Base-by-base conservation (phyloP, 768 basidiomycete species). In the Gelatoporia subvermispora region DNA sequence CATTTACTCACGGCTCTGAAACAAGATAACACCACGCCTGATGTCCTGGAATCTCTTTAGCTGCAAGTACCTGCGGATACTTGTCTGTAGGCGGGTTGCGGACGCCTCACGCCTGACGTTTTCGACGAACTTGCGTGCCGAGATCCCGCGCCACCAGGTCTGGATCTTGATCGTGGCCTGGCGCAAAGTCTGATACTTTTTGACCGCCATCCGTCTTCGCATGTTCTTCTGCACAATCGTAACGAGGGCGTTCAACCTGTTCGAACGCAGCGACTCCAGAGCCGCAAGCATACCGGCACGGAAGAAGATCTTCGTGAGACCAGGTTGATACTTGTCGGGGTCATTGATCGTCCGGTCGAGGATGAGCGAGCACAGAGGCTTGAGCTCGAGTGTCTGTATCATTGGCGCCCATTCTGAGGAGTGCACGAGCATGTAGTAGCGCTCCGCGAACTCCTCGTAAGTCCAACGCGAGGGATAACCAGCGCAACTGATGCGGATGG, bases 381-480 rank as follows among this genome's bases (percentile, higher is more conserved):
- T 81, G 47, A 95, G 78, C 57, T 94, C 87, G 64, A 92, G 70
- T 25, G 81, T 75, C 60, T 88, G 85, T 54, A 88, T 91, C 82
- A 88, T 82, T 9, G 82, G 83, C 52, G 81, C 81, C 93, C 96
- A 98, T 53, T 85, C 77, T 5, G 82, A 74, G 7, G 93, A 95
- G 35, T 82, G 76, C 0, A 96, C 84, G 39, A 99, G 85, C 91
- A 97, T 93, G 68, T 98, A 98, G 66, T 98, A 99, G 93, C 96
- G 81, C 65, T 98, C 94, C 3, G 92, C 96, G 63, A 99, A 99
- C 66, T 98, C 96, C 62, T 93, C 94, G 57, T 97, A 99, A 3
- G 86, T 93, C 96, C 96, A 98, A 28, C 96, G 79, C 11, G 93
- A 93, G 23, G 96, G 96, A 69, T 99, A 99, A 25, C 96, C 96